Evolutionary conservation across 768 basidiomycete genomes (phyloP), one percentile per base, ranked within the genome.

Genomic region (Amanita rubescens): DNA sequence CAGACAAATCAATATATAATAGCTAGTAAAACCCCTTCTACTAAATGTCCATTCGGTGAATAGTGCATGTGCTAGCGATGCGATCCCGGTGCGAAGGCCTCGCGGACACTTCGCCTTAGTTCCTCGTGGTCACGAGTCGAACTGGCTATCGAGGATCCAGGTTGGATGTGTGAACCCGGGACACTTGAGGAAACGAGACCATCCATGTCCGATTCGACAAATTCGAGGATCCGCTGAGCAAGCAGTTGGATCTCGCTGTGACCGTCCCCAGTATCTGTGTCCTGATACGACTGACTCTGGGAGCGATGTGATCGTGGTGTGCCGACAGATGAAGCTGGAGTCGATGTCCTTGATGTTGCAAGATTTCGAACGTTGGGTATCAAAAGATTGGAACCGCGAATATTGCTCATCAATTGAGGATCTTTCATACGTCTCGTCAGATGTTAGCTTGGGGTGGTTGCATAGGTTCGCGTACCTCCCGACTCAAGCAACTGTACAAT

Each of bases 401-500:
- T 93, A 72, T 90, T 94, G 69, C 82, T 87, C 55, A 87, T 88
- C 38, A 98, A 74, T 65, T 90, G 86, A 17, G 89, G 87, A 67
- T 98, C 94, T 90, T 63, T 11, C 52, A 38, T 30, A 30, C 41
- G 30, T 33, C 53, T 33, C 17, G 54, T 37, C 48, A 51, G 35
- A 27, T 9, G 49, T 27, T 15, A n/a, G 49, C 47, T 41, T 12
- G 22, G 49, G 49, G 19, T 47, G 20, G 42, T 48, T 41, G 55
- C 15, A 22, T 27, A 3, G 33, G 45, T 38, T 53, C 30, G 59
- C 73, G 39, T 59, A 90, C 88, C 90, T 57, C 91, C 90, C n/a
- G 95, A 95, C 67, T 99, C 96, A 24, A 99, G 76, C 19, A 99
- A 72, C 65, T 99, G 96, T 22, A 97, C 94, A 59, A 98, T 94